phyloP scores from a whole-genome alignment of 176 grass and related monocot species.

The Oryza longistaminata region DNA sequence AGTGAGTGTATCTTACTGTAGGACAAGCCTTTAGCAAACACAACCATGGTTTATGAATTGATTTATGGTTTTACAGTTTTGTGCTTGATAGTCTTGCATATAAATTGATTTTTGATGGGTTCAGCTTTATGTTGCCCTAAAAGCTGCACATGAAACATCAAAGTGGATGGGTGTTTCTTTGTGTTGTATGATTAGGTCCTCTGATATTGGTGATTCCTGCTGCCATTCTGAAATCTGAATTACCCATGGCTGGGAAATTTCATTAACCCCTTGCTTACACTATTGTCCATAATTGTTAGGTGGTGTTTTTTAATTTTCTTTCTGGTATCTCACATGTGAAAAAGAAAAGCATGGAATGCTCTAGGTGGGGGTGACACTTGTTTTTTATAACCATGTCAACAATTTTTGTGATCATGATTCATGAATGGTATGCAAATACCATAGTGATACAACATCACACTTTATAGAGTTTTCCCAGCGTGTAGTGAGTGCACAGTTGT shows the following conservation, averaged over 20 bases:
- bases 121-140: neutral
- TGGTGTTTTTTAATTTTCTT: neutral
- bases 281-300: neutral
- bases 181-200: neutral
- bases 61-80: neutral
- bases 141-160: slow-evolving; percentile 10
- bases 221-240: neutral
- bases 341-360: neutral
- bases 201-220: slow-evolving; percentile 11
- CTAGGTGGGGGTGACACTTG: neutral
- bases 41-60: neutral
- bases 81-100: neutral
- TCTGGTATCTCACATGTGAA: neutral
- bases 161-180: slow-evolving; percentile 8
- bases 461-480: neutral
- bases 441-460: neutral
- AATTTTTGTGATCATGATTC: neutral
- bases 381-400: neutral
- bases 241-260: neutral
- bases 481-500: neutral
- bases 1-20: neutral
- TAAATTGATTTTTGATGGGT: neutral
- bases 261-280: neutral
- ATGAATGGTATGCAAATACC: neutral
- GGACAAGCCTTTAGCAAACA: neutral